Evolutionary conservation across 148 eudicot species (phyloP).

Genomic region (Pouteria glomerata): DNA sequence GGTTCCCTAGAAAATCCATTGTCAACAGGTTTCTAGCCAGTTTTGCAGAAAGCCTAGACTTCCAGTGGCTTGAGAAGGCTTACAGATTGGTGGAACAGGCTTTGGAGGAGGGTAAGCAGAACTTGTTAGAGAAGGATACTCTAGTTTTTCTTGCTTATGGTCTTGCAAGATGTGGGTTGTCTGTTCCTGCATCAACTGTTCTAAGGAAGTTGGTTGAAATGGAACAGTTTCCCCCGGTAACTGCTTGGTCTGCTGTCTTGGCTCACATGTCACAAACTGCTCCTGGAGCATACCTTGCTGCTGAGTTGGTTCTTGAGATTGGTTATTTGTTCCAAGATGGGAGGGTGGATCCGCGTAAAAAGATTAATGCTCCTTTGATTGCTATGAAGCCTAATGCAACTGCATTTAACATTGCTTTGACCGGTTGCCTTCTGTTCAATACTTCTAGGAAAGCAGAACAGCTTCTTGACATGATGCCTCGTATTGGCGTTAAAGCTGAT

Average conservation of each 20-base stretch:
- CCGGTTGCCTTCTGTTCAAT: constrained; percentile 71
- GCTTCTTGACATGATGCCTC: constrained; percentile 85
- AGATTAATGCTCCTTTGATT: constrained; percentile 62
- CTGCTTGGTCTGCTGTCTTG: constrained; percentile 69
- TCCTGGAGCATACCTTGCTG: constrained; percentile 77
- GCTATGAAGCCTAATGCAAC: constrained; percentile 83
- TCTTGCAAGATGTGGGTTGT: constrained; percentile 57
- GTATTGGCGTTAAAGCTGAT: constrained; percentile 69
- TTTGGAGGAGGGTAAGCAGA: constrained; percentile 61
- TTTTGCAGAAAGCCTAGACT: constrained; percentile 54
- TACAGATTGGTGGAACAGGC: constrained; percentile 68
- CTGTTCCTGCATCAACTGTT: constrained; percentile 61
- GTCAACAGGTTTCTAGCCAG: constrained; percentile 49
- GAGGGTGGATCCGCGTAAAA: constrained; percentile 93
- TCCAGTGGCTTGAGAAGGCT: constrained; percentile 57
- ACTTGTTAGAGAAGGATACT: constrained; percentile 57
- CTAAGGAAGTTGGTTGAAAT: constrained; percentile 70
- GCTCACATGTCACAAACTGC: constrained; percentile 65
- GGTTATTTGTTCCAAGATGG: constrained; percentile 85
- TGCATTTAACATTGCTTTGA: constrained; percentile 53
- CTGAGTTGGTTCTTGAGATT: constrained; percentile 84
- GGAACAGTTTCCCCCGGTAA: constrained; percentile 63
- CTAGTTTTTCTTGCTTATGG: constrained; percentile 63
- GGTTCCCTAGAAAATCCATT: constrained; percentile 77
- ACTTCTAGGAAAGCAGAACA: constrained; percentile 85